These are phyloP conservation scores for Fusarium vanettenii DNA, from an alignment of 2,329 filamentous ascomycete species.

Conservation along the genomic window DNA sequence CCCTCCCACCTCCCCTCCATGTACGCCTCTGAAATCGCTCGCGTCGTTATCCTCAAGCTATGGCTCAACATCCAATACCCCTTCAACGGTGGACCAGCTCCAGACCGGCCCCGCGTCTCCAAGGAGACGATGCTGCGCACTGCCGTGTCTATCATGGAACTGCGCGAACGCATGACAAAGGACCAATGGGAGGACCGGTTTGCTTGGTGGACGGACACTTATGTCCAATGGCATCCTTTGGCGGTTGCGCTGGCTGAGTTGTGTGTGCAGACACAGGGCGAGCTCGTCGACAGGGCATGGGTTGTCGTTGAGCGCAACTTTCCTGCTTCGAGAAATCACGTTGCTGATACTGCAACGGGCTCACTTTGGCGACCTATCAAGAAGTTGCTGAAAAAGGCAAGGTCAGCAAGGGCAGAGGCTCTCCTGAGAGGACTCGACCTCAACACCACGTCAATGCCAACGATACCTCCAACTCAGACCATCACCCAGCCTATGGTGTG, in stretches of 20 bases:
- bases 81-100: slow-evolving; percentile 48
- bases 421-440: slow-evolving; percentile 43
- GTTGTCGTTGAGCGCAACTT: slow-evolving; percentile 58
- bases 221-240: slow-evolving; percentile 67
- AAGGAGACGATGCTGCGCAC: slow-evolving; percentile 58
- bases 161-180: slow-evolving; percentile 48
- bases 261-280: slow-evolving; percentile 59
- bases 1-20: slow-evolving; percentile 48
- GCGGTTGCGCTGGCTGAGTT: slow-evolving; percentile 65
- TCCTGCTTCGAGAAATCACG: slow-evolving; percentile 54
- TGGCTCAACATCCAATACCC: slow-evolving; percentile 61
- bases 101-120: slow-evolving; percentile 48
- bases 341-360: slow-evolving; percentile 63
- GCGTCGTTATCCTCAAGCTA: slow-evolving; percentile 58
- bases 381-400: slow-evolving; percentile 64
- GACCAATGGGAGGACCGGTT: slow-evolving; percentile 52
- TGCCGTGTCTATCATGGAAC: slow-evolving; percentile 60
- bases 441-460: slow-evolving; percentile 5
- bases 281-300: slow-evolving; percentile 63
- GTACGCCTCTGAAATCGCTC: slow-evolving; percentile 54
- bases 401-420: slow-evolving; percentile 50
- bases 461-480: not conserved
- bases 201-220: slow-evolving; percentile 61
- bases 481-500: slow-evolving; percentile 27
- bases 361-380: slow-evolving; percentile 66